Percentiles rank a stretch among this genome's conserved stretches.
phyloP scores from a whole-genome alignment of 2,329 filamentous ascomycete genomes.

The Talaromyces pinophilus region DNA sequence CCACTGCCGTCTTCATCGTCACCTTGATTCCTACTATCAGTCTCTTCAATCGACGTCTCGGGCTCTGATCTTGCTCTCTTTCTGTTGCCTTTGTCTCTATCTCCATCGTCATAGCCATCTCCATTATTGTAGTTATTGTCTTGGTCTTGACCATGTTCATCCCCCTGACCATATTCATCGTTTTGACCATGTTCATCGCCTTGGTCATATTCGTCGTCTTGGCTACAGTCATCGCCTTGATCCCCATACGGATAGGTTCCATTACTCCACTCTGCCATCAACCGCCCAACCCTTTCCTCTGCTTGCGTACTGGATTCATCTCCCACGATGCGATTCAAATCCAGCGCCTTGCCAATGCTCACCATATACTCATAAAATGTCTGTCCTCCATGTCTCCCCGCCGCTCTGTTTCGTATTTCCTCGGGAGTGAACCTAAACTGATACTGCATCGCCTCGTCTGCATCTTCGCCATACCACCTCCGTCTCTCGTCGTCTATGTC shows the following conservation, averaged over 20 bases:
- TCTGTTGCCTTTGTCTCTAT: background rate
- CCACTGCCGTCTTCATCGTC: background rate
- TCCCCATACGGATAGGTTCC: background rate
- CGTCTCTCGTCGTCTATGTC: background rate
- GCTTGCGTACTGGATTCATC: background rate
- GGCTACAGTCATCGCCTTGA: background rate
- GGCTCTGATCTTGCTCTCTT: background rate
- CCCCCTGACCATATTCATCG: background rate
- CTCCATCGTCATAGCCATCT: background rate
- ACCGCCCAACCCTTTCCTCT: background rate
- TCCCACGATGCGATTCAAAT: background rate
- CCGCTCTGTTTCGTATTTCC: background rate
- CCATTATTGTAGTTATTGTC: background rate
- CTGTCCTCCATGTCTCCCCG: background rate
- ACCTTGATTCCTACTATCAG: background rate
- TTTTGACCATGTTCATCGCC: no score
- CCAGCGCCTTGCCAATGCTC: background rate
- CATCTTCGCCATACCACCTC: slow-evolving; percentile 1
- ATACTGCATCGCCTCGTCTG: background rate
- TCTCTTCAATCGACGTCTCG: background rate
- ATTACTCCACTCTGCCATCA: background rate
- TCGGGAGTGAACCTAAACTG: background rate
- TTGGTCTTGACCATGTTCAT: background rate
- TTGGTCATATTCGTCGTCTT: background rate
- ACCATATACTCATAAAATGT: background rate